phyloP scores from a whole-genome alignment of 2,329 filamentous ascomycete genomes.

The Verticillium klebahnii region DNA sequence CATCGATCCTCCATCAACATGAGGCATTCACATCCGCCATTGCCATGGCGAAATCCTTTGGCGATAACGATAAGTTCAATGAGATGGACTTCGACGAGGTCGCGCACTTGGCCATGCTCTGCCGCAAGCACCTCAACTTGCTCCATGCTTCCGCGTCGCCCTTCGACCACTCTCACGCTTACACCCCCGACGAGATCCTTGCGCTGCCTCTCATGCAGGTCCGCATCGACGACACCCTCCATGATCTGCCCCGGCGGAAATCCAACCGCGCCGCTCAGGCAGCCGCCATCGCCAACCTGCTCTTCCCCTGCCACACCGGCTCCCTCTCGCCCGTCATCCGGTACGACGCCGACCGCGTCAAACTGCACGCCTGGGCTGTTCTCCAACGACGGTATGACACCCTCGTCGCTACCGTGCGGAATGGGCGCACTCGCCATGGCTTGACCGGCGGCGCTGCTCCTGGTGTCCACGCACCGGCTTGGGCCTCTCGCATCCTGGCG shows the following conservation, averaged over 20 bases:
- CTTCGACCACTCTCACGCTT: slow-evolving; percentile 23
- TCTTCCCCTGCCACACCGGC: slow-evolving; percentile 27
- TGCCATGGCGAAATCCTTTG: neutral
- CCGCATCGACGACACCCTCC: slow-evolving; percentile 23
- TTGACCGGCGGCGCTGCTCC: slow-evolving; percentile 24
- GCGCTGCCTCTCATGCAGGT: slow-evolving; percentile 23
- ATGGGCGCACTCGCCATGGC: slow-evolving; percentile 22
- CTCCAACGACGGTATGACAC: slow-evolving; percentile 30
- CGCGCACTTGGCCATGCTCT: slow-evolving; percentile 21
- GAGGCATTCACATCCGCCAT: neutral
- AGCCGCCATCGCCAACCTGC: slow-evolving; percentile 21
- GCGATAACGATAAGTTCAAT: neutral
- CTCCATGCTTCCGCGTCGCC: slow-evolving; percentile 19
- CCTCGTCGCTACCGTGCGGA: slow-evolving; percentile 23
- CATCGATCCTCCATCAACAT: neutral
- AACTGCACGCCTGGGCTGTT: slow-evolving; percentile 28
- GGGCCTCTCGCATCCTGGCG: slow-evolving; percentile 24
- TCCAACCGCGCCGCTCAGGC: slow-evolving; percentile 25
- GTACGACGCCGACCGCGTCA: slow-evolving; percentile 30
- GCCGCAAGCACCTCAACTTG: slow-evolving; percentile 20
- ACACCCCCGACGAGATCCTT: slow-evolving; percentile 30
- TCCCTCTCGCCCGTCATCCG: slow-evolving; percentile 31
- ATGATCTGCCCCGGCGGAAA: slow-evolving; percentile 28
- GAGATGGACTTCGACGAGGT: slow-evolving; percentile 16
- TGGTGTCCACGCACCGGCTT: slow-evolving; percentile 26